phyloP scores from a whole-genome alignment of 2,329 filamentous ascomycete species.

The Ceratocystis harringtonii region DNA sequence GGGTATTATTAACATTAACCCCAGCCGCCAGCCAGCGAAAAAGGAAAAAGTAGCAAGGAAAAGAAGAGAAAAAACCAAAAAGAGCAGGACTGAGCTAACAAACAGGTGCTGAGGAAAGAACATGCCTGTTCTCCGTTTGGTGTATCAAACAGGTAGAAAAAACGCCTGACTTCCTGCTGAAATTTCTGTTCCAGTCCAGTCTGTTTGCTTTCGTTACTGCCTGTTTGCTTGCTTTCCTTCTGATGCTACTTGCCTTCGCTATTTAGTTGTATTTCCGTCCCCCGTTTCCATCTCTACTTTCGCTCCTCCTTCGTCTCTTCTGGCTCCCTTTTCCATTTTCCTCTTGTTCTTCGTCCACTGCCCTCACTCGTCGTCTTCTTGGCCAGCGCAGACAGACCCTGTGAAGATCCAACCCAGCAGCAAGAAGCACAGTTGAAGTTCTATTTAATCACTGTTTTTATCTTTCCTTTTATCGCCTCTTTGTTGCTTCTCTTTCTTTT shows the following conservation, averaged over 20 bases:
- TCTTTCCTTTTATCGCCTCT: neutral
- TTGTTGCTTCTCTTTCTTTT: neutral
- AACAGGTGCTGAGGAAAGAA: too few relatives aligned
- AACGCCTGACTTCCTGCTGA: too few relatives aligned
- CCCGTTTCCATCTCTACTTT: neutral
- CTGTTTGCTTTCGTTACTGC: neutral
- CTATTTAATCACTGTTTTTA: neutral
- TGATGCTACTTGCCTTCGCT: neutral
- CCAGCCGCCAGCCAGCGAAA: neutral
- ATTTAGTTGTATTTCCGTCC: neutral
- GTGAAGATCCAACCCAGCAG: neutral
- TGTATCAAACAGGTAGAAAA: too few relatives aligned
- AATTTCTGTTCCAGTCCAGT: too few relatives aligned
- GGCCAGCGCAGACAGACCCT: neutral
- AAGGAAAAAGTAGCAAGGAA: too few relatives aligned
- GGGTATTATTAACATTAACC: too few relatives aligned
- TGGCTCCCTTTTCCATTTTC: neutral
- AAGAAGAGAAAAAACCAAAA: too few relatives aligned
- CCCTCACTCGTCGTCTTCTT: neutral
- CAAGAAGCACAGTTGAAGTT: neutral
- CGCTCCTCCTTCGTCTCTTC: neutral
- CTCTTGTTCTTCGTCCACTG: neutral
- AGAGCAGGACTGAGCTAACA: too few relatives aligned
- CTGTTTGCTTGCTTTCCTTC: neutral
- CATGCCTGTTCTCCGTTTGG: too few relatives aligned